Percentiles rank a stretch among this genome's conserved stretches.
phyloP scores from a whole-genome alignment of 169 alveolate species.

The Plasmodium billcollinsi region DNA sequence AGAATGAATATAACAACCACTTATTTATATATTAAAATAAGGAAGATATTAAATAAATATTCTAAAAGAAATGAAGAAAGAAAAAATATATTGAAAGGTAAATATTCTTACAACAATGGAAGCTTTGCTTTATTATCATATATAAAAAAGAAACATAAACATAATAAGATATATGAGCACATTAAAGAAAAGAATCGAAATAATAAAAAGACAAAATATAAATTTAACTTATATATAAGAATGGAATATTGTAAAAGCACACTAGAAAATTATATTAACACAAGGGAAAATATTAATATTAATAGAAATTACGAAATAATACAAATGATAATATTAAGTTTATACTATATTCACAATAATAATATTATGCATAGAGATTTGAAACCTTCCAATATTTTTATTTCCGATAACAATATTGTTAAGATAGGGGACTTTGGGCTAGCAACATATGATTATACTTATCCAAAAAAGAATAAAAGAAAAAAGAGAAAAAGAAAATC shows the following conservation, averaged over 20 bases:
- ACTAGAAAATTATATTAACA: constrained; percentile 38
- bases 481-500: background rate
- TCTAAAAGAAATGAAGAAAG: background rate
- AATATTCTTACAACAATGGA: background rate
- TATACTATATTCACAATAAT: constrained; percentile 55
- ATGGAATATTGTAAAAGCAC: constrained; percentile 65
- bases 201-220: constrained; percentile 10
- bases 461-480: background rate
- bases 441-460: constrained; percentile 35
- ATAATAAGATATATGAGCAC: background rate
- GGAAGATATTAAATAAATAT: background rate
- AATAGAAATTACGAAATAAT: constrained; percentile 50
- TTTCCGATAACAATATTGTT: constrained; percentile 36
- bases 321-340: constrained; percentile 42
- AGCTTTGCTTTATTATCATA: background rate
- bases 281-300: constrained; percentile 25
- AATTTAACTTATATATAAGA: constrained; percentile 40
- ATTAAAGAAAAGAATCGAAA: background rate
- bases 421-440: constrained; percentile 67
- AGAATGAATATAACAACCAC: too few relatives aligned
- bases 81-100: background rate
- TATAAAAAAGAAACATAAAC: constrained; percentile 8
- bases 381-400: constrained; percentile 58
- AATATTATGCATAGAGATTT: constrained; percentile 64
- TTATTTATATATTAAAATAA: background rate